Evolutionary conservation across 106 monocot genomes (phyloP).

Genomic region (Platanthera guangdongensis): DNA sequence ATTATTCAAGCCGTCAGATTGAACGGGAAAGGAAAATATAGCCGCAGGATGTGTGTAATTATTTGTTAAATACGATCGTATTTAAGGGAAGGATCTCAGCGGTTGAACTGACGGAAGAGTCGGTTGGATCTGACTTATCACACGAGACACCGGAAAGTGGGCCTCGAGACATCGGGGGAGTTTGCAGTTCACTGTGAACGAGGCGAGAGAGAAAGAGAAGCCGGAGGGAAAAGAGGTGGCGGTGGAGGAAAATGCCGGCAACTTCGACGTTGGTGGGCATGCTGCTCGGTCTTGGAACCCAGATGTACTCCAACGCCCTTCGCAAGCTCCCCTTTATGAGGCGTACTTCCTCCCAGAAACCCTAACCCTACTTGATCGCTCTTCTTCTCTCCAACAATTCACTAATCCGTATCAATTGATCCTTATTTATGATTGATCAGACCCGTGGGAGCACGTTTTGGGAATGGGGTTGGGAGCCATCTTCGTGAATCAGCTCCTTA

Average conservation of each 20-base stretch:
- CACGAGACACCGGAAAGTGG: no score
- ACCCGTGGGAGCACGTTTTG: slow-evolving; percentile 92
- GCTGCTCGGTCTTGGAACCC: slow-evolving; percentile 62
- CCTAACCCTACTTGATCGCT: slow-evolving; percentile 11
- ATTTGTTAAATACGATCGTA: no score
- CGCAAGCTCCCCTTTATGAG: slow-evolving; percentile 96
- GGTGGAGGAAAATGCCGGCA: slow-evolving; percentile 51
- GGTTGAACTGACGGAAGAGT: no score
- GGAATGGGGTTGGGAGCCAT: slow-evolving; percentile 83
- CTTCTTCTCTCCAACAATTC: neutral
- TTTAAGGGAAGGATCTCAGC: no score
- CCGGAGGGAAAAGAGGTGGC: neutral
- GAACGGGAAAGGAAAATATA: no score
- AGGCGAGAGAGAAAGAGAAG: neutral
- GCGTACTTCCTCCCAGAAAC: slow-evolving; percentile 27
- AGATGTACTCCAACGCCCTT: slow-evolving; percentile 97
- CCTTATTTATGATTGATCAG: slow-evolving; percentile 21
- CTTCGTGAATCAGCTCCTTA: slow-evolving; percentile 82
- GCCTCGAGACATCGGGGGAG: neutral
- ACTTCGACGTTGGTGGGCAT: slow-evolving; percentile 67
- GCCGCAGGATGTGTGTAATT: no score
- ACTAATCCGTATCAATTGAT: neutral
- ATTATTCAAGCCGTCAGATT: no score
- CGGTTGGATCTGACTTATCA: no score
- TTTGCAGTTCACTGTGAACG: neutral